Evolutionary conservation across 116 monocot species (phyloP).

Genomic region (Cymodocea nodosa): DNA sequence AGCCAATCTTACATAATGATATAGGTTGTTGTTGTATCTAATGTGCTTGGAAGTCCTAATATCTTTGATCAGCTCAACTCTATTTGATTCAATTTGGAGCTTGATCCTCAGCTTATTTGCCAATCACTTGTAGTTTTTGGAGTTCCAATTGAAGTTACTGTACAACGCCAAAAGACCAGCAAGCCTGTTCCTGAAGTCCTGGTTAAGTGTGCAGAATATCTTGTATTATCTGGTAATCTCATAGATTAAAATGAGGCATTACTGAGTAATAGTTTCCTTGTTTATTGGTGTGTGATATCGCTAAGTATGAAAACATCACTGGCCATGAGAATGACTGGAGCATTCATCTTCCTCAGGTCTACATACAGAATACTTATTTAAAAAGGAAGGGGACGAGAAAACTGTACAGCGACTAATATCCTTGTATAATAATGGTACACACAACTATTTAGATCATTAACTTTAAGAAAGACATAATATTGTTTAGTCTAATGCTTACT

Average conservation of each 20-base stretch:
- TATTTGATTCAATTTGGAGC: not conserved
- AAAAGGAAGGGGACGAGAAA: conserved; percentile 67
- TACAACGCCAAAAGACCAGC: conserved; percentile 60
- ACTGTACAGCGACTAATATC: conserved; percentile 60
- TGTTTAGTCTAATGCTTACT: not conserved
- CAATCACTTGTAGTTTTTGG: conserved; percentile 61
- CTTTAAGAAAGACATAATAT: not conserved
- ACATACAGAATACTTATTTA: conserved; percentile 65
- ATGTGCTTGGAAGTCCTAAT: not conserved
- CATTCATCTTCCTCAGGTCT: conserved; percentile 28
- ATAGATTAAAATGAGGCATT: no score
- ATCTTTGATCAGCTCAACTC: not conserved
- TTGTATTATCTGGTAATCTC: conserved; percentile 59
- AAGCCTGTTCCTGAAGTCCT: conserved; percentile 68
- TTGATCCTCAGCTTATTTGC: not conserved
- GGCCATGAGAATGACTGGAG: not conserved
- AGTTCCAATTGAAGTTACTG: conserved; percentile 57
- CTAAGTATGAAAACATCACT: conserved; percentile 4
- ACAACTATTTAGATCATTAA: not conserved
- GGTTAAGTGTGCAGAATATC: conserved; percentile 78
- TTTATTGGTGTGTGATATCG: not conserved
- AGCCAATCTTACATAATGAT: no score
- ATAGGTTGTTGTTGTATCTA: no score
- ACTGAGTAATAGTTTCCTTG: not conserved
- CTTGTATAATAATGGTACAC: conserved; percentile 76